A percentile compares a stretch with the other conserved stretches of the same genome.
These are phyloP conservation scores for Rhododendron williamsianum DNA, from an alignment of 148 eudicot genomes.

Conservation along the genomic window DNA sequence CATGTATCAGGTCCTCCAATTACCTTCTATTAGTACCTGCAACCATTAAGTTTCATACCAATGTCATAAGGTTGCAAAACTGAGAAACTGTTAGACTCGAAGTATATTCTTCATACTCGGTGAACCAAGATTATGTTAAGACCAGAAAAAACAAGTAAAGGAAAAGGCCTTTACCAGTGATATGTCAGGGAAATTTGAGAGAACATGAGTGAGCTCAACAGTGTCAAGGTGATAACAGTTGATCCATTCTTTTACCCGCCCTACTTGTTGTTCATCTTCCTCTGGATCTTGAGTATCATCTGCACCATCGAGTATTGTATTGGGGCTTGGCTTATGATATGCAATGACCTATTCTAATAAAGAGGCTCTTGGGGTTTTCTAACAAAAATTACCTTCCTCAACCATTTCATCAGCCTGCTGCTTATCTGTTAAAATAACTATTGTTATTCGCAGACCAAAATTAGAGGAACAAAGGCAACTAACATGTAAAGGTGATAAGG, in stretches of 20 bases:
- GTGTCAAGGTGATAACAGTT: conserved; percentile 47
- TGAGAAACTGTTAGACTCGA: background rate
- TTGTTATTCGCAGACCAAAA: background rate
- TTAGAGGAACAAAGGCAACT: background rate
- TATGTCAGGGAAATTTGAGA: conserved; percentile 75
- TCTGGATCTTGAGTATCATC: conserved; percentile 83
- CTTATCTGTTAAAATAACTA: conserved; percentile 31
- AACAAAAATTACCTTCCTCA: conserved; percentile 41
- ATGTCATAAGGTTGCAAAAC: background rate
- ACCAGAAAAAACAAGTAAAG: background rate
- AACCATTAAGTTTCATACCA: conserved; percentile 10
- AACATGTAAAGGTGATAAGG: background rate
- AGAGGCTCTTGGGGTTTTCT: background rate
- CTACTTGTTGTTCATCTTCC: conserved; percentile 80
- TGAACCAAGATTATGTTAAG: background rate
- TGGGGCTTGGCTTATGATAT: background rate
- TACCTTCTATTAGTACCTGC: conserved; percentile 93
- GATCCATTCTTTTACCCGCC: conserved; percentile 83
- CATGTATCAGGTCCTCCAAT: conserved; percentile 11
- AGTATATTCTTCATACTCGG: too few species aligned
- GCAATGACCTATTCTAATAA: background rate
- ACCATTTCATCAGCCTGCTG: conserved; percentile 25
- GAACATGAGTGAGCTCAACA: conserved; percentile 63
- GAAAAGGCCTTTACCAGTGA: conserved; percentile 49
- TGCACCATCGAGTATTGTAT: conserved; percentile 18